Evolutionary conservation across 2,329 filamentous ascomycete species (phyloP), one percentile per base, ranked within the genome.

Genomic region (Ceratocystis alfenasii): DNA sequence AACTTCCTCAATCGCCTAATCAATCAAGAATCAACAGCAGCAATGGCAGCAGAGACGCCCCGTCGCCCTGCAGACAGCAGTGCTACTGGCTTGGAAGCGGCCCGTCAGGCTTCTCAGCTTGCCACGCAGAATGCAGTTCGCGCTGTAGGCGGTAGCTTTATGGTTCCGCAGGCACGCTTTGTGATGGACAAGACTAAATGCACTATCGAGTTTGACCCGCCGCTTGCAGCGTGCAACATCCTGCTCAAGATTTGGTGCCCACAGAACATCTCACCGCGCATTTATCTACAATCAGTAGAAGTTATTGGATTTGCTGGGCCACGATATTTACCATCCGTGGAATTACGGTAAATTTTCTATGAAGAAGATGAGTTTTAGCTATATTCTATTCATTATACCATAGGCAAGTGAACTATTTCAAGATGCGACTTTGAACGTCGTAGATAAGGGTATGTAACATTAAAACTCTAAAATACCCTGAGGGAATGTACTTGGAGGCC

Each of bases 171-270:
- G 74, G 90, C 90, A 1, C 83, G 84, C 33, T 96, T 97, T 76
- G 88, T 87, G 72, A 95, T 96, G 65, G 86, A 88, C 71, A 84
- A 86, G 77, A 90, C 85, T 76, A 90, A 87, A 75, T 93, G 94
- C 70, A 91, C 87, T 15, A 88, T 97, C 71, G 87, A 84, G 67
- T 96, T 97, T 70, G 84, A 92, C 70, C 88, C 90, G 66, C 87
- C 88, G 0, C 83, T 94, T 68, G 90, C 89, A 10, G 89, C 89
- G 4, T 83, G 89, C 66, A 95, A 88, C 73, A 87, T 97, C 64
- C 76, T 96, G 53, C 79, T 97, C 69, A 96, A 96, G 78, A 84
- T 96, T 74, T 96, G 90, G 89, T 91, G 87, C 71, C 88, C 88
- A 1, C 83, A 84, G 67, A 82, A 84, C 30, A 84, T 86, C 61